These are phyloP conservation scores for Nematocida major DNA, from an alignment of 371 early-diverging fungal genomes.

Conservation along the genomic window DNA sequence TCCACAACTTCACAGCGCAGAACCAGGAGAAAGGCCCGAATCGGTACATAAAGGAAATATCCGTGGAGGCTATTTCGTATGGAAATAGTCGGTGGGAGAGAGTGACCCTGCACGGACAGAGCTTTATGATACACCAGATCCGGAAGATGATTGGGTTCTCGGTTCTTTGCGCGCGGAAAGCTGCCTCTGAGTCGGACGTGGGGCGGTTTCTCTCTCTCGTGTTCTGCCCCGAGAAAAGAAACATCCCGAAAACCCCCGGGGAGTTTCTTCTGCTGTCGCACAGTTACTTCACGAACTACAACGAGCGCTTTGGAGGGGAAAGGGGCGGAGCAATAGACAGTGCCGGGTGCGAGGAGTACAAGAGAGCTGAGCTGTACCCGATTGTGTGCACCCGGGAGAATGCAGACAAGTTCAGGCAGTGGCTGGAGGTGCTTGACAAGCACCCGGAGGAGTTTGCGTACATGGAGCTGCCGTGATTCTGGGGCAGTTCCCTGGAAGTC, in stretches of 20 bases:
- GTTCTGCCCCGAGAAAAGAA: slow-evolving; percentile 70
- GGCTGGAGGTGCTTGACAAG: slow-evolving; percentile 39
- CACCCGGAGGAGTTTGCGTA: slow-evolving; percentile 42
- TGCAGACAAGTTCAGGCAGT: slow-evolving; percentile 16
- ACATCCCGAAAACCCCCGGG: slow-evolving; percentile 93
- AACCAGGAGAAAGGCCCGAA: slow-evolving; percentile 71
- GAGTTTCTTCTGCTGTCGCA: slow-evolving; percentile 81
- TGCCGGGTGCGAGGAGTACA: slow-evolving; percentile 16
- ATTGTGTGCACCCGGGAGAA: slow-evolving; percentile 31
- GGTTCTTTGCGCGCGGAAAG: slow-evolving; percentile 33
- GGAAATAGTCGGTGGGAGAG: slow-evolving; percentile 79
- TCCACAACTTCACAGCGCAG: slow-evolving; percentile 85
- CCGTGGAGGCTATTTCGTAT: slow-evolving; percentile 63
- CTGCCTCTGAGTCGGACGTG: slow-evolving; percentile 66
- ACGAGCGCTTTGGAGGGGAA: slow-evolving; percentile 28
- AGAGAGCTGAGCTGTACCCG: slow-evolving; percentile 44
- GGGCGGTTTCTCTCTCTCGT: slow-evolving; percentile 67
- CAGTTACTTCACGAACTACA: slow-evolving; percentile 64
- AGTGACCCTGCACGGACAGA: slow-evolving; percentile 83
- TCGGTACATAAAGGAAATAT: slow-evolving; percentile 72
- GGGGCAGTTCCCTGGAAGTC: too few relatives aligned
- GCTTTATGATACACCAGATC: slow-evolving; percentile 96
- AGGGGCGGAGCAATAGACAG: slow-evolving; percentile 38
- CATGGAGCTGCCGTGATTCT: too few relatives aligned
- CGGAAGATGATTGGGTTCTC: slow-evolving; percentile 77